phyloP scores from a whole-genome alignment of 2,329 filamentous ascomycete genomes.

The Sclerotinia trifoliorum region DNA sequence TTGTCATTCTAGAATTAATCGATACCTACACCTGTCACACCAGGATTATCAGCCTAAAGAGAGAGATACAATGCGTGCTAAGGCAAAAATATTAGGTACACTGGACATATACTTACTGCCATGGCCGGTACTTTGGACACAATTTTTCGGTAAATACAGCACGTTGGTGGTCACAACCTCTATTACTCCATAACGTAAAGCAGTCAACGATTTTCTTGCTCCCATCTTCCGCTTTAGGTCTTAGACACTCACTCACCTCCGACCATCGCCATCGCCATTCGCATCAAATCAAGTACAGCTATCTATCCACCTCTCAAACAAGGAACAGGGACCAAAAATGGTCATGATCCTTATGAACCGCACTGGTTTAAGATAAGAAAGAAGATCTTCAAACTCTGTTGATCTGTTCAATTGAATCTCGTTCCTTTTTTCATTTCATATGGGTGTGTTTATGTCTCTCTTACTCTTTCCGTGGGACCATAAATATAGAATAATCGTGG shows the following conservation, averaged over 20 bases:
- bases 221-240: neutral
- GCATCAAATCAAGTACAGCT: neutral
- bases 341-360: neutral
- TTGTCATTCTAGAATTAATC: too few species aligned
- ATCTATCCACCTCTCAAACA: neutral
- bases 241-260: neutral
- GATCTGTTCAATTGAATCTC: slow-evolving; percentile 5
- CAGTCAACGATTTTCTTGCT: neutral
- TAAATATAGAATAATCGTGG: neutral
- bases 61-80: too few species aligned
- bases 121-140: too few species aligned
- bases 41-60: too few species aligned
- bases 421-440: neutral
- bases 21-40: too few species aligned
- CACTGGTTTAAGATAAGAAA: slow-evolving; percentile 1
- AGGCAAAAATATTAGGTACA: too few species aligned
- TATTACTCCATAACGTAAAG: neutral
- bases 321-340: neutral
- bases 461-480: neutral
- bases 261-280: neutral
- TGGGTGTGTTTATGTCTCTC: neutral
- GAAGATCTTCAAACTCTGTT: neutral
- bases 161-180: neutral
- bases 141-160: neutral
- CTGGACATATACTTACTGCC: too few species aligned